A percentile compares a stretch with the other conserved stretches of the same genome.
phyloP scores from a whole-genome alignment of 495 filamentous ascomycete genomes.

The Chlorociboria aeruginascens region DNA sequence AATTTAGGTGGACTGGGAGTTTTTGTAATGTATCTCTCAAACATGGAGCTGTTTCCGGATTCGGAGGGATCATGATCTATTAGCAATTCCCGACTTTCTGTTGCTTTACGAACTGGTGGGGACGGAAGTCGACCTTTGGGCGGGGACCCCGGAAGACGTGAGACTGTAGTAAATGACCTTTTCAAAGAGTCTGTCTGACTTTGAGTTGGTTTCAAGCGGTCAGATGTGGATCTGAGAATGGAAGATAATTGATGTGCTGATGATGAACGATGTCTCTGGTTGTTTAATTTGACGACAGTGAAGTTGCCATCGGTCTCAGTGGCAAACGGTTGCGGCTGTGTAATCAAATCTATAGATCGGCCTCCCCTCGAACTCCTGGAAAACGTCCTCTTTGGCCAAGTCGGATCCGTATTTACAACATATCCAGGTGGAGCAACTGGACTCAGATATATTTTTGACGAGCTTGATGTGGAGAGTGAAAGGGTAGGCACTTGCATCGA shows the following conservation, averaged over 20 bases:
- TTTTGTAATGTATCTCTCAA: not conserved
- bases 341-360: not conserved
- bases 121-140: conserved; percentile 1
- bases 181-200: conserved; percentile 4
- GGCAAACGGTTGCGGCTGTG: not conserved
- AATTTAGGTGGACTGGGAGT: not conserved
- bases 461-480: not conserved
- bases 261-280: not conserved
- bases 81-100: not conserved
- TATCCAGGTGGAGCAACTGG: conserved; percentile 12
- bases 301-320: not conserved
- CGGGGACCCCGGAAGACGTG: not conserved
- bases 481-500: not conserved
- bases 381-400: conserved; percentile 1
- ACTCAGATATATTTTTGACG: not conserved
- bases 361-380: not conserved
- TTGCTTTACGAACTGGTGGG: not conserved
- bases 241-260: conserved; percentile 12
- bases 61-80: not conserved
- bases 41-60: not conserved
- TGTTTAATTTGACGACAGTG: not conserved
- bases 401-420: conserved; percentile 4
- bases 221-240: conserved; percentile 14
- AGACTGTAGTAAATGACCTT: conserved; percentile 2
- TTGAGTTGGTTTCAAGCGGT: conserved; percentile 7